Percentiles rank a stretch among this genome's conserved stretches.
Evolutionary conservation across 192 early-diverging fungal species (phyloP).

Genomic region (Jimgerdemannia flammicorona): DNA sequence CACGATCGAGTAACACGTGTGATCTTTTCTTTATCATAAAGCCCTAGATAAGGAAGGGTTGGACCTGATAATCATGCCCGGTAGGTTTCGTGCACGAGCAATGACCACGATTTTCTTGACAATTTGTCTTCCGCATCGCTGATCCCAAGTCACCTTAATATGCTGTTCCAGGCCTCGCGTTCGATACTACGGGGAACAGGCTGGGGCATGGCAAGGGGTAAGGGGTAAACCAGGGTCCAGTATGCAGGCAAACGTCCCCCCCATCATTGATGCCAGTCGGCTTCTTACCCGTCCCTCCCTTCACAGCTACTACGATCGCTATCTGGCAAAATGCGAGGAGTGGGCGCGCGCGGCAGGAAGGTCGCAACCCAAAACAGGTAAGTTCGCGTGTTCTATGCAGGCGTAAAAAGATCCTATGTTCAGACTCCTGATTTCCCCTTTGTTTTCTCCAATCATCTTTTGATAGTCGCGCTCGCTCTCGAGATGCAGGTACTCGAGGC

Average conservation of each 20-base stretch:
- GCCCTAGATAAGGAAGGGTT: constrained; percentile 48
- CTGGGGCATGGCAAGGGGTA: constrained; percentile 66
- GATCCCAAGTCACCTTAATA: no score
- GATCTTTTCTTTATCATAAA: constrained; percentile 7
- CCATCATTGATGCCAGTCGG: no score
- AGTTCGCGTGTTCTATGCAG: not conserved
- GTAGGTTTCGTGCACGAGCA: constrained; percentile 13
- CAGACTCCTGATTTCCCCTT: not conserved
- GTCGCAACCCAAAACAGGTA: constrained; percentile 36
- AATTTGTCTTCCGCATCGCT: constrained; percentile 2
- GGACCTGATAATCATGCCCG: constrained; percentile 61
- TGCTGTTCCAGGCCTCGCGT: constrained; percentile 52
- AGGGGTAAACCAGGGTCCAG: not conserved
- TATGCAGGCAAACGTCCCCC: no score
- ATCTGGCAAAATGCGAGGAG: constrained; percentile 32
- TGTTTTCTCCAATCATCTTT: not conserved
- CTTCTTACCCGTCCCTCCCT: not conserved
- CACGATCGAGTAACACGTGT: not conserved
- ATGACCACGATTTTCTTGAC: not conserved
- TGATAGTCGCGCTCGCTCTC: constrained; percentile 41
- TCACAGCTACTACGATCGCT: constrained; percentile 57
- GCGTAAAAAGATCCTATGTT: no score
- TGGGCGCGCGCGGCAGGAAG: constrained; percentile 19
- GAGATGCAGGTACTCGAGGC: constrained; percentile 37
- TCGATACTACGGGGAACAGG: constrained; percentile 50